A percentile compares a stretch with the other conserved stretches of the same genome.
Conservation (phyloP, 2,329 filamentous ascomycete genomes). For the Botrytis tulipae region DNA sequence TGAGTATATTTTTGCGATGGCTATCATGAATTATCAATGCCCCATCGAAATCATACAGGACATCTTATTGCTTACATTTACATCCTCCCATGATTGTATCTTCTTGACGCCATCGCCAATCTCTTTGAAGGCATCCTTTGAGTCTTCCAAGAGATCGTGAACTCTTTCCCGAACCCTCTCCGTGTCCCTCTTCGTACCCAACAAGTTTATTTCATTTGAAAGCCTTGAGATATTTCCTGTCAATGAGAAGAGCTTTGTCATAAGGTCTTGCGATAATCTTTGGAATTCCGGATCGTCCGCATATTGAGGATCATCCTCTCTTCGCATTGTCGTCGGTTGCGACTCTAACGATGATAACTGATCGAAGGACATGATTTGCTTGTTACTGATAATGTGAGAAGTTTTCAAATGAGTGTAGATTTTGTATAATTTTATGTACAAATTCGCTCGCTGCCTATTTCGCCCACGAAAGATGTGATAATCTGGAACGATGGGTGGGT, state of each 20-base stretch:
- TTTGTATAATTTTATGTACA: background rate
- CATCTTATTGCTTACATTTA: slow-evolving; percentile 57
- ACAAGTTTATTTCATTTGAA: slow-evolving; percentile 76
- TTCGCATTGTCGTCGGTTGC: slow-evolving; percentile 66
- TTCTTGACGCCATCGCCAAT: slow-evolving; percentile 93
- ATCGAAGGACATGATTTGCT: slow-evolving; percentile 78
- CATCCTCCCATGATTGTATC: slow-evolving; percentile 81
- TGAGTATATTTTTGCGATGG: slow-evolving; percentile 96
- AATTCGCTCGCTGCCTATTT: slow-evolving; percentile 21
- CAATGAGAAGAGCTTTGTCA: slow-evolving; percentile 83
- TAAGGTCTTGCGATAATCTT: slow-evolving; percentile 75
- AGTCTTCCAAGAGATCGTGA: slow-evolving; percentile 82
- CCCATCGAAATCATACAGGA: slow-evolving; percentile 25
- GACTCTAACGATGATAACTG: slow-evolving; percentile 82
- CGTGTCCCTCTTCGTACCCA: slow-evolving; percentile 89
- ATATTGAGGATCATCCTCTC: slow-evolving; percentile 71
- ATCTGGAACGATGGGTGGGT: background rate
- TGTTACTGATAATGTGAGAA: background rate
- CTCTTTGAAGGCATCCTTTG: slow-evolving; percentile 81
- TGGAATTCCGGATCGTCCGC: slow-evolving; percentile 92
- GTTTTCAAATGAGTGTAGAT: background rate
- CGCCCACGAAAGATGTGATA: slow-evolving; percentile 12
- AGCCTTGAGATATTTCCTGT: slow-evolving; percentile 85
- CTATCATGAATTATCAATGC: slow-evolving; percentile 45
- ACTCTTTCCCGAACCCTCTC: slow-evolving; percentile 88